Conservation (phyloP, 306 rosid genomes). For the Quercus robur region DNA sequence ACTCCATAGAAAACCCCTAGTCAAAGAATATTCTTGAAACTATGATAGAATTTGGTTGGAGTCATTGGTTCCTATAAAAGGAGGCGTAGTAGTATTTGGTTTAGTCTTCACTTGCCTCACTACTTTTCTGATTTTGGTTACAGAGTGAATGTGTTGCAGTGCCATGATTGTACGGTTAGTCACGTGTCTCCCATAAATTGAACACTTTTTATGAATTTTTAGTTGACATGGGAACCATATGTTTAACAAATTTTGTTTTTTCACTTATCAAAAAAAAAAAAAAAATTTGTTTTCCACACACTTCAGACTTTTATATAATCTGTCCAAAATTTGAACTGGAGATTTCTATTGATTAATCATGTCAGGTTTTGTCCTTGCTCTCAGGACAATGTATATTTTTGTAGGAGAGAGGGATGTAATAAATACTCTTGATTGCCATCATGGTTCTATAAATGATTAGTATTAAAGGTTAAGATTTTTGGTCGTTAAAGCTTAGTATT, state of each 20-base stretch:
- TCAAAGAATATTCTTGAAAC: neutral
- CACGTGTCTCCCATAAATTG: neutral
- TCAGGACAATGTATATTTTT: neutral
- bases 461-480: neutral
- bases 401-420: neutral
- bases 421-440: neutral
- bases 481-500: neutral
- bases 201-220: neutral
- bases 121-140: neutral
- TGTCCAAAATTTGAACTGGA: neutral
- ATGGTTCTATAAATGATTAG: neutral
- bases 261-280: too few species aligned
- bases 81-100: neutral
- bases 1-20: neutral
- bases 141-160: neutral
- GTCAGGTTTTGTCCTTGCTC: neutral
- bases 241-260: neutral
- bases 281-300: neutral
- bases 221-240: neutral
- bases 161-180: neutral
- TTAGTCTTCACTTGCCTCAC: neutral
- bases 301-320: neutral
- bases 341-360: neutral
- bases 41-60: neutral
- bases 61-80: neutral